Conservation (phyloP, 768 basidiomycete species). For the Pulveroboletus sp. region DNA sequence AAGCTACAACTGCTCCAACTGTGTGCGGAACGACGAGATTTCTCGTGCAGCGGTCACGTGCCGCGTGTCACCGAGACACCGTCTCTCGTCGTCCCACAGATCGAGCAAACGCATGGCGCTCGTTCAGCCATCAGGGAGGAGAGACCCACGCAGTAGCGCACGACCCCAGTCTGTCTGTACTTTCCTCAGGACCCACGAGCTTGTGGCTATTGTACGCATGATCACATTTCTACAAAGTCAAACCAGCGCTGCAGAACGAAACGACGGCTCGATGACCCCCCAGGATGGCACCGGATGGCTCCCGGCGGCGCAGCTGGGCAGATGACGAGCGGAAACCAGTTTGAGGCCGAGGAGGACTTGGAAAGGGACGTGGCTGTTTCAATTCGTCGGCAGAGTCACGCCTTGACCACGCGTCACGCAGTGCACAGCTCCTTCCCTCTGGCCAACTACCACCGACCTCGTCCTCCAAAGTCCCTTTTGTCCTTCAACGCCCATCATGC, state of each 20-base stretch:
- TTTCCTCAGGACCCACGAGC: not conserved
- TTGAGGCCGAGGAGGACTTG: slow-evolving; percentile 3
- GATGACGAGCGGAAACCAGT: not conserved
- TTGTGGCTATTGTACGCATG: not conserved
- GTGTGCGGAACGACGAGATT: not conserved
- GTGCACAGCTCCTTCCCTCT: slow-evolving; percentile 31
- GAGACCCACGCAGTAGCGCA: too few relatives aligned
- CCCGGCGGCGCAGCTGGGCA: not conserved
- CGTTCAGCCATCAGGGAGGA: not conserved
- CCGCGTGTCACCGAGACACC: not conserved
- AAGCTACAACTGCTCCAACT: too few relatives aligned
- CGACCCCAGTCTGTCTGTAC: not conserved
- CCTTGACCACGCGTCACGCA: slow-evolving; percentile 32
- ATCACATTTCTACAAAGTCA: not conserved
- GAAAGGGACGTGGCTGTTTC: slow-evolving; percentile 17
- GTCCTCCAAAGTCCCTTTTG: slow-evolving; percentile 26
- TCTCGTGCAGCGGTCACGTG: slow-evolving; percentile 14
- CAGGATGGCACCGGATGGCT: not conserved
- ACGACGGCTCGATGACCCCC: not conserved
- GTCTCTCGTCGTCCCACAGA: not conserved
- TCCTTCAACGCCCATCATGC: slow-evolving; percentile 48
- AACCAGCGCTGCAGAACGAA: not conserved
- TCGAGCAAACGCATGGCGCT: not conserved
- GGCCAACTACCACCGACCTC: slow-evolving; percentile 27
- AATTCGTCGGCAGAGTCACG: slow-evolving; percentile 24